A percentile compares a stretch with the other conserved stretches of the same genome.
Conservation (phyloP, 805 yeast species). For the Jamesozyma gamospora region DNA sequence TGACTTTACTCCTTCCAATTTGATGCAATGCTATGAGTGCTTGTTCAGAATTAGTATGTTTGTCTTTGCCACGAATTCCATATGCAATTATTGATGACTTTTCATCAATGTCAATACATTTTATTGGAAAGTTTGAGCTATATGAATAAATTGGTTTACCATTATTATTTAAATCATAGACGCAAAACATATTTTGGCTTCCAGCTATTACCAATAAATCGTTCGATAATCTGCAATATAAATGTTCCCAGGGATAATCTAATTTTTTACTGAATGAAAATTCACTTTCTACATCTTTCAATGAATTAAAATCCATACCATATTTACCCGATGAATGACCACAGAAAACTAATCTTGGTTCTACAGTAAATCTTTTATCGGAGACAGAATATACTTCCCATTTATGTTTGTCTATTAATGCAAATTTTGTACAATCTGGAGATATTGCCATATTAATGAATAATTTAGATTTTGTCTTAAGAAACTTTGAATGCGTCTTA, state of each 20-base stretch:
- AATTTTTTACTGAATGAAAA: neutral
- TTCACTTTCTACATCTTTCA: conserved; percentile 19
- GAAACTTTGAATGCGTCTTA: conserved; percentile 42
- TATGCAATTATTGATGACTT: conserved; percentile 59
- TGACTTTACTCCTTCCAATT: conserved; percentile 18
- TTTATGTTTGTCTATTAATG: conserved; percentile 51
- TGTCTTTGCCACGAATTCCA: conserved; percentile 74
- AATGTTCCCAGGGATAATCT: conserved; percentile 44
- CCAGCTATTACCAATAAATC: conserved; percentile 54
- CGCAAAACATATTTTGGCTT: conserved; percentile 59
- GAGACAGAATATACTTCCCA: conserved; percentile 66
- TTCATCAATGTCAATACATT: conserved; percentile 66
- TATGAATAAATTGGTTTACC: conserved; percentile 65
- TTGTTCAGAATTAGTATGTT: conserved; percentile 57
- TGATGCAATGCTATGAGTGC: conserved; percentile 60
- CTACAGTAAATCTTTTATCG: conserved; percentile 2
- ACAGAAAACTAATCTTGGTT: conserved; percentile 53
- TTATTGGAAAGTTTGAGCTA: conserved; percentile 60
- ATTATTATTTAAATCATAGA: conserved; percentile 43
- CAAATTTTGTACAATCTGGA: conserved; percentile 55
- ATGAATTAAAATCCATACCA: conserved; percentile 40
- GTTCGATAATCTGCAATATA: conserved; percentile 50
- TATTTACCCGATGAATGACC: conserved; percentile 64
- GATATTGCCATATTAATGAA: conserved; percentile 51
- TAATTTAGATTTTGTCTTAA: conserved; percentile 38